Evolutionary conservation across 1,139 yeast species (phyloP), one percentile per base, ranked within the genome.

Genomic region (Blastobotrys apis): DNA sequence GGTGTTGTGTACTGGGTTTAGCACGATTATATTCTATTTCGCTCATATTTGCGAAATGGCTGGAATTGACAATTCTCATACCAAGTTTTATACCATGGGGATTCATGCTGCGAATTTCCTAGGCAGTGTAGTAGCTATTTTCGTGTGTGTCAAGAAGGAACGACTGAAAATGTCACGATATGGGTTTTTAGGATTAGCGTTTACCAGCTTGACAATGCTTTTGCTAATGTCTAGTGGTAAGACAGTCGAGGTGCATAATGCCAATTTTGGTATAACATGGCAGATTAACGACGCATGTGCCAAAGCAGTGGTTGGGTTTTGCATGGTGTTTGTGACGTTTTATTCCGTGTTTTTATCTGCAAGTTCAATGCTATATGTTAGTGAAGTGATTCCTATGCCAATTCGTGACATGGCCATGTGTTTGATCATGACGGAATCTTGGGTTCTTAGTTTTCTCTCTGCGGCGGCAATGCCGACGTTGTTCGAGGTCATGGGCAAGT

Each of bases 1-100:
- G 62, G 79, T 78, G 49, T 87, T 81, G 60, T 67, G 79, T 48
- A 78, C 83, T 37, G 88, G 88, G 43, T 78, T 81, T 66, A 80
- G 80, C 54, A 77, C 80, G 37, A 71, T 81, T 64, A 77, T 65
- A 35, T 68, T 52, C 36, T 54, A 54, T 35, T 46, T 52, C 41
- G 44, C 47, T 15, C 40, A 32, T 23, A 49, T 54, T 21, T 53
- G 56, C 27, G 43, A 43, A 26, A 41, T 50, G 51, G 49, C 53
- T 16, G 52, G 61, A n/a, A 38, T 49, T 2, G 33, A 39, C 6
- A 31, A 40, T 2, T 47, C 38, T 10, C 10, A 13, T 5, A 47
- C 57, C 3, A 47, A 55, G n/a, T 37, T 47, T n/a, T 40, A 58
- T 13, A 45, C 58, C 0, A 44, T 59, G 26, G 56, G 53, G 5